Evolutionary conservation across 2,329 filamentous ascomycete genomes (phyloP).

Genomic region (Clonostachys chloroleuca): DNA sequence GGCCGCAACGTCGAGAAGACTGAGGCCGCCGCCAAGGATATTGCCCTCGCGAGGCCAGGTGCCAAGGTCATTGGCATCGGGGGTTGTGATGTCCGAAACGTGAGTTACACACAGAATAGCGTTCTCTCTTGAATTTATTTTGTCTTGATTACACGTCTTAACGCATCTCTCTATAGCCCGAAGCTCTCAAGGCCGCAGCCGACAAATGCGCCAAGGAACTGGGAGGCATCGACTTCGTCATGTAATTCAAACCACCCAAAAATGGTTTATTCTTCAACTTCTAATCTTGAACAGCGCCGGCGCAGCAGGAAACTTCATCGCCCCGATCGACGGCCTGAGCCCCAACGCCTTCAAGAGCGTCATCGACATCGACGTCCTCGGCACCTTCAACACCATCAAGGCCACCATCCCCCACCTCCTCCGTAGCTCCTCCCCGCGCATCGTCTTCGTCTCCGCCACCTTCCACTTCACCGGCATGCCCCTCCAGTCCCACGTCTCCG

Average conservation of each 20-base stretch:
- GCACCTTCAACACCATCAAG: conserved; percentile 93
- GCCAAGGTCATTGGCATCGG: conserved; percentile 86
- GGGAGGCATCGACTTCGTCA: conserved; percentile 86
- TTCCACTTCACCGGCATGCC: conserved; percentile 87
- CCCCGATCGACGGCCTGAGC: conserved; percentile 75
- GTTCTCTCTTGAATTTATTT: background rate
- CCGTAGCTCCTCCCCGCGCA: conserved; percentile 71
- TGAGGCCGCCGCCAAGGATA: conserved; percentile 72
- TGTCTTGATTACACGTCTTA: conserved; percentile 5
- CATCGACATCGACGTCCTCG: conserved; percentile 92
- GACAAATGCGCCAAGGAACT: conserved; percentile 78
- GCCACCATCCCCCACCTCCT: conserved; percentile 80
- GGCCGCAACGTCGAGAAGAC: conserved; percentile 90
- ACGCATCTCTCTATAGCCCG: conserved; percentile 29
- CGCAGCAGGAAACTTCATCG: conserved; percentile 92
- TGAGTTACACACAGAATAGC: conserved; percentile 23
- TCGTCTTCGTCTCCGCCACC: conserved; percentile 86
- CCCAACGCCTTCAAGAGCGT: conserved; percentile 92
- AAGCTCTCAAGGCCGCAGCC: conserved; percentile 68
- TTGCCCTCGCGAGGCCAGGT: conserved; percentile 72
- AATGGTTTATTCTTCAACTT: background rate
- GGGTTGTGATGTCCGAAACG: conserved; percentile 70
- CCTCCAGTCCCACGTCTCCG: conserved; percentile 83
- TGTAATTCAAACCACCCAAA: conserved; percentile 47
- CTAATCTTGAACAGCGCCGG: conserved; percentile 60